phyloP scores from a whole-genome alignment of 176 grass and related monocot species.

The Pontederia crassipes region DNA sequence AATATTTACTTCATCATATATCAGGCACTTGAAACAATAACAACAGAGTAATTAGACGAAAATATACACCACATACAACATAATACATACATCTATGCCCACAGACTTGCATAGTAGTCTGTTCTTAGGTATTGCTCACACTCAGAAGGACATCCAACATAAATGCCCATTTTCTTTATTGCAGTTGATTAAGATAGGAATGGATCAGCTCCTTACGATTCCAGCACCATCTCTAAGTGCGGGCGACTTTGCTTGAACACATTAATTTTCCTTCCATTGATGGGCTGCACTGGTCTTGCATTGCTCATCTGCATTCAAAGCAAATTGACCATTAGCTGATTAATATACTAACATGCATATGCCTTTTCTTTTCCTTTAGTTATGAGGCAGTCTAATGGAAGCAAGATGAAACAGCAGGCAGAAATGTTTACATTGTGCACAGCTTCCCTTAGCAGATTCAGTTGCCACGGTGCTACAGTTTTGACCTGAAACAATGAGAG shows the following conservation, averaged over 20 bases:
- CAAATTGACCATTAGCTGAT: background rate
- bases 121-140: too few relatives aligned
- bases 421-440: background rate
- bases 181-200: too few relatives aligned
- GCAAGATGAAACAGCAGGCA: background rate
- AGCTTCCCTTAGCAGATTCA: background rate
- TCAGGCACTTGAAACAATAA: too few relatives aligned
- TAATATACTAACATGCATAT: background rate
- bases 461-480: background rate
- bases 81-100: too few relatives aligned
- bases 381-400: background rate
- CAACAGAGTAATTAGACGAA: too few relatives aligned
- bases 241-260: background rate
- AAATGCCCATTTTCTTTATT: too few relatives aligned
- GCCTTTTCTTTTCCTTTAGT: too few relatives aligned
- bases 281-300: conserved; percentile 6
- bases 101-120: too few relatives aligned
- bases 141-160: too few relatives aligned
- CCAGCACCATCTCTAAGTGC: background rate
- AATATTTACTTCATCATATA: too few relatives aligned
- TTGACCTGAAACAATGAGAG: background rate
- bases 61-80: too few relatives aligned
- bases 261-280: background rate
- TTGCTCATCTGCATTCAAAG: conserved; percentile 6
- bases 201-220: background rate